Evolutionary conservation across 2,329 filamentous ascomycete species (phyloP), one percentile per base, ranked within the genome.

Genomic region (Myriosclerotinia scirpicola): DNA sequence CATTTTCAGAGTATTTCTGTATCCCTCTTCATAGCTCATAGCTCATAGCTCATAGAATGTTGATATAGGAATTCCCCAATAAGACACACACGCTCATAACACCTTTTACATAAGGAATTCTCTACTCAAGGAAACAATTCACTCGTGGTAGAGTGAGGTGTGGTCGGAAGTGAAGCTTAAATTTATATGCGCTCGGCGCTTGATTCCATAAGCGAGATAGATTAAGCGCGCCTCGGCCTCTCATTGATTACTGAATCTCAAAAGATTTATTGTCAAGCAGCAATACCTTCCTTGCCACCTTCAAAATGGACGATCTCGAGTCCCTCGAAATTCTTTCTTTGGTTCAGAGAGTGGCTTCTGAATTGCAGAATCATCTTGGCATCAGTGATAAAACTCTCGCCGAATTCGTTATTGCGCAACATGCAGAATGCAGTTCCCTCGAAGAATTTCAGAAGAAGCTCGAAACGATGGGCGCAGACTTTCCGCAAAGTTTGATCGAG

Each of bases 371-470:
- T 76, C 92, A 99, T 79, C 80, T 98, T 68, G 92, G 93, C 66
- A 87, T 97, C 73, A 90, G 86, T 77, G 93, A 99, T 80, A 97
- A 96, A 79, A 97, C 92, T 6, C 87, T 99, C 36, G 93, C 95
- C 73, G 95, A 99, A 79, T 99, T 97, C 76, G 87, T 99, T 74
- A 97, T 99, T 76, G 91, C 91, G 69, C 90, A 97, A 77, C 92
- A 96, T 74, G 80, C 90, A 77, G 86, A 93, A 84, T 90, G 88
- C 80, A 84, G 82, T 62, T 85, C 84, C 38, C 82, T 91, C 66
- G 79, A 84, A 63, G 88, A 90, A 38, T 99, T 98, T 81, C 90
- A 90, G 80, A 81, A 82, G 71, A 87, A 87, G 75, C 83, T 98
- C 71, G 86, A 89, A 71, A 86, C 83, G 40, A 88, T 96, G 79